Evolutionary conservation across 345 rosid genomes (phyloP).

Genomic region (Euphorbia lathyris): DNA sequence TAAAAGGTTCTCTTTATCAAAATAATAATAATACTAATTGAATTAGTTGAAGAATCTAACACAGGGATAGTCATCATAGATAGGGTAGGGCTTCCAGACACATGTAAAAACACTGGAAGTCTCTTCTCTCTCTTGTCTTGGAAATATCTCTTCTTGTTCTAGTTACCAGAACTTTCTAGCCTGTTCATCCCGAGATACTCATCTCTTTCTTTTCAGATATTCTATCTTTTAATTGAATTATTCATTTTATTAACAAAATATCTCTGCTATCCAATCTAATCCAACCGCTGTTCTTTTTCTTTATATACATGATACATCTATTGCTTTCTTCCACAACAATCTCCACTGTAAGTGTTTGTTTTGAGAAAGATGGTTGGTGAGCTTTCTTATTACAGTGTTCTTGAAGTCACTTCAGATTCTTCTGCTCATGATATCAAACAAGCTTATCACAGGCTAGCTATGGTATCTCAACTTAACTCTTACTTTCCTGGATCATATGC

Average conservation of each 20-base stretch:
- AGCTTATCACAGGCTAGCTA: constrained; percentile 59
- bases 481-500: too few relatives aligned
- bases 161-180: not conserved
- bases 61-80: too few relatives aligned
- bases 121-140: constrained; percentile 57
- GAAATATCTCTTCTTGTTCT: constrained; percentile 13
- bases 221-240: constrained; percentile 23
- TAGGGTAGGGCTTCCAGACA: too few relatives aligned
- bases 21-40: too few relatives aligned
- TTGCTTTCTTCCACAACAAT: not conserved
- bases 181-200: too few relatives aligned
- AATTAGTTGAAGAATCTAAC: too few relatives aligned
- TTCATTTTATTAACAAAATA: constrained; percentile 33
- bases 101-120: not conserved
- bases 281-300: constrained; percentile 27
- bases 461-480: constrained; percentile 50
- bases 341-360: too few relatives aligned
- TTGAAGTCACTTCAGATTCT: constrained; percentile 40
- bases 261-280: too few relatives aligned
- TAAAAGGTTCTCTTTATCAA: too few relatives aligned
- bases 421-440: constrained; percentile 44
- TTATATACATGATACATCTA: not conserved
- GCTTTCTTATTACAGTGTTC: constrained; percentile 41
- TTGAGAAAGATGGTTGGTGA: not conserved
- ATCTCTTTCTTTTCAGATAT: not conserved